These are phyloP conservation scores for Aschersonia sp. DNA, from an alignment of 2,329 filamentous ascomycete species.

Conservation along the genomic window DNA sequence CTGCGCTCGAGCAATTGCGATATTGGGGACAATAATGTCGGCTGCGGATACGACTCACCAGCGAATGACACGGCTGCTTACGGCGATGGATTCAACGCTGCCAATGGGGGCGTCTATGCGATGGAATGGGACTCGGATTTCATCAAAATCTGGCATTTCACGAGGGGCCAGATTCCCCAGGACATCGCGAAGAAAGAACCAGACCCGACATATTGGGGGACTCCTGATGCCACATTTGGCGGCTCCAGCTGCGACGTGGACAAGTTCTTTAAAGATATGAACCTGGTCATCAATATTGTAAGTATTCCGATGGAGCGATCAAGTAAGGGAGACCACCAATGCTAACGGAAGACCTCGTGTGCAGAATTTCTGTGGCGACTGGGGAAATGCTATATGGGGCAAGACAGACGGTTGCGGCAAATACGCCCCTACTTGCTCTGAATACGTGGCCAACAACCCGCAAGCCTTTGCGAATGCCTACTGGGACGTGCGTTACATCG, in stretches of 20 bases:
- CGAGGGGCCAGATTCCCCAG: slow-evolving; percentile 45
- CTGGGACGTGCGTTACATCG: slow-evolving; percentile 42
- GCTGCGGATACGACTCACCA: slow-evolving; percentile 29
- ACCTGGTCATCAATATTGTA: slow-evolving; percentile 57
- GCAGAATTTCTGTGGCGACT: slow-evolving; percentile 65
- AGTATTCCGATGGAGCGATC: slow-evolving; percentile 5
- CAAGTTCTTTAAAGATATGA: slow-evolving; percentile 50
- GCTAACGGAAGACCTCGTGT: not conserved
- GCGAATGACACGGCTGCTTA: slow-evolving; percentile 31
- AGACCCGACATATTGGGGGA: slow-evolving; percentile 51
- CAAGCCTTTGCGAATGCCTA: slow-evolving; percentile 25
- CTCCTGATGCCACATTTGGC: slow-evolving; percentile 56
- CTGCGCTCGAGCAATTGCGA: slow-evolving; percentile 20
- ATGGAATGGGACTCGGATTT: slow-evolving; percentile 54
- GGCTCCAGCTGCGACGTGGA: slow-evolving; percentile 49
- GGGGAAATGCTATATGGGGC: slow-evolving; percentile 40
- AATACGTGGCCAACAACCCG: slow-evolving; percentile 32
- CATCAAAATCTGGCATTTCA: slow-evolving; percentile 68
- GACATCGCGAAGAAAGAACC: slow-evolving; percentile 49
- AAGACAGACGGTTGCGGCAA: slow-evolving; percentile 20
- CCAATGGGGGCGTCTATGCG: slow-evolving; percentile 53
- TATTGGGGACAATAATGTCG: slow-evolving; percentile 22
- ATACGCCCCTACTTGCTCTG: slow-evolving; percentile 27
- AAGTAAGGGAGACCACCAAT: no score
- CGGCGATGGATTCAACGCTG: slow-evolving; percentile 52